These are phyloP conservation scores for Neocallimastix lanati DNA, from an alignment of 192 early-diverging fungal species.

Conservation along the genomic window DNA sequence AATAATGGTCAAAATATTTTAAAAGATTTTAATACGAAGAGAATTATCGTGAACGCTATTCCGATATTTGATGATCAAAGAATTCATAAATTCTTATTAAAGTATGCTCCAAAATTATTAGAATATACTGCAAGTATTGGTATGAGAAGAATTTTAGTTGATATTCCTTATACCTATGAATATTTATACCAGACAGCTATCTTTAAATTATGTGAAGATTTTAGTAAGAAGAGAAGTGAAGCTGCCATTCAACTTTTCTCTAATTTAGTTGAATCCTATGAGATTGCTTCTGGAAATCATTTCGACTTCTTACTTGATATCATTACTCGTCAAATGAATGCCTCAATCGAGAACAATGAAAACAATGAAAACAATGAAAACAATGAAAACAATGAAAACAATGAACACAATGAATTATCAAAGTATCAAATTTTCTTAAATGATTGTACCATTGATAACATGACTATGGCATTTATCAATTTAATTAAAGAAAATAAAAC, in stretches of 20 bases:
- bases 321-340: too few species aligned
- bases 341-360: too few species aligned
- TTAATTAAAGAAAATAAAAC: too few species aligned
- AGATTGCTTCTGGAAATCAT: too few species aligned
- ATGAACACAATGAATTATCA: too few species aligned
- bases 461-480: too few species aligned
- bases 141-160: conserved; percentile 10
- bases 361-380: too few species aligned
- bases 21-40: neutral
- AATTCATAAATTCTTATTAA: conserved; percentile 10
- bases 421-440: too few species aligned
- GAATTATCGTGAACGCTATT: conserved; percentile 5
- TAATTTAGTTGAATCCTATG: too few species aligned
- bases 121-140: conserved; percentile 11
- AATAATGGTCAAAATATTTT: neutral
- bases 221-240: conserved; percentile 2
- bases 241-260: conserved; percentile 4
- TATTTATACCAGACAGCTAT: conserved; percentile 8
- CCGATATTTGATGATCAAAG: conserved; percentile 10
- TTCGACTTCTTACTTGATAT: too few species aligned
- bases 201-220: conserved; percentile 8
- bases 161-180: conserved; percentile 13
- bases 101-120: conserved; percentile 10
- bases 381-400: too few species aligned
- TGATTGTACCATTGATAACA: too few species aligned